Percentiles rank a stretch among this genome's conserved stretches.
These are phyloP conservation scores for Phytophthora palmivora DNA, from an alignment of 352 stramenopile genomes.

Conservation along the genomic window DNA sequence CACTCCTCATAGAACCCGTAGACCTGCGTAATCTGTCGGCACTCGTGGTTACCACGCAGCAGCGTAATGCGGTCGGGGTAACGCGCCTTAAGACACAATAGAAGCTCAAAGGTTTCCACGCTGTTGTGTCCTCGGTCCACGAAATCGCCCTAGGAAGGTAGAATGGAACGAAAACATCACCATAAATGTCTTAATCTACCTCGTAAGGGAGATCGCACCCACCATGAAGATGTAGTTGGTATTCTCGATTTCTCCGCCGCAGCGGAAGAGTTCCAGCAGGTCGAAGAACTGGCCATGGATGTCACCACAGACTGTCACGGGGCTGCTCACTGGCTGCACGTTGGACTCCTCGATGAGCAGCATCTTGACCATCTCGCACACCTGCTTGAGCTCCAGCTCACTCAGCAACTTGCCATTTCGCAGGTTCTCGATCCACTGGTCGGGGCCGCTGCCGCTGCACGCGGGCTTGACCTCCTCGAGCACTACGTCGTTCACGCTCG, in stretches of 20 bases:
- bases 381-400: conserved; percentile 90
- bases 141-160: conserved; percentile 78
- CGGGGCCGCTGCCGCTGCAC: conserved; percentile 67
- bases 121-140: conserved; percentile 92
- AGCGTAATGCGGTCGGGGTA: conserved; percentile 91
- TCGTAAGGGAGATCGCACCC: background rate
- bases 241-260: conserved; percentile 80
- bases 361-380: conserved; percentile 92
- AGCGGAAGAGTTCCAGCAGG: conserved; percentile 88
- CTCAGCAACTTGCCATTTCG: conserved; percentile 79
- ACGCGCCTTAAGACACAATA: conserved; percentile 86
- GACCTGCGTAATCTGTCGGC: conserved; percentile 96
- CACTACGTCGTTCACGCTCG: conserved; percentile 69
- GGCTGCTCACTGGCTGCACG: conserved; percentile 90
- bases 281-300: conserved; percentile 94
- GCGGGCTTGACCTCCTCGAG: conserved; percentile 59
- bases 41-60: conserved; percentile 91
- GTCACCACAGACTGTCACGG: conserved; percentile 90
- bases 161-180: conserved; percentile 12
- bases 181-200: background rate
- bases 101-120: conserved; percentile 90
- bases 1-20: conserved; percentile 99
- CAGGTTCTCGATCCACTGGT: conserved; percentile 89
- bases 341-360: conserved; percentile 93
- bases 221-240: conserved; percentile 95